Base-by-base conservation (phyloP, 306 rosid species). In the Mimosa pudica region DNA sequence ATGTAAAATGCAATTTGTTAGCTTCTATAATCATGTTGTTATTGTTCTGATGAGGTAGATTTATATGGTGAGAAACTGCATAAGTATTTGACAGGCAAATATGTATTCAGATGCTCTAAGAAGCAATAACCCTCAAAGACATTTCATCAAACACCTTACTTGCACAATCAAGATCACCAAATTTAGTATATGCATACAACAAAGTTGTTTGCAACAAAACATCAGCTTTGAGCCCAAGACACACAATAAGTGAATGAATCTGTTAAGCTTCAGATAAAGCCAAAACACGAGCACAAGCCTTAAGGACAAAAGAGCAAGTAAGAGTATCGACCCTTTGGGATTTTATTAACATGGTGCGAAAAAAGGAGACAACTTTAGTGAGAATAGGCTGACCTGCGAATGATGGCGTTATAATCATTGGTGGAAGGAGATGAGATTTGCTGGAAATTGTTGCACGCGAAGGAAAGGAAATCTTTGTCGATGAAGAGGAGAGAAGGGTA, bases 341-440 rank as follows among this genome's bases (percentile, higher is more conserved):
- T 46, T 84, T 73, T 52, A 82, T 88, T 11, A 80, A 80, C 86
- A 92, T 82, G 89, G 65, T 38, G 62, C 81, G 84, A 84, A 70
- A 92, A 89, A 92, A 92, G 14, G 82, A 12, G 57, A 94, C 77
- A 80, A 94, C 97, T 35, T 73, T 75, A 13, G 86, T 73, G 77
- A 97, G 98, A n/a, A 86, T 77, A 85, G 20, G 97, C 97, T 17
- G 90, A 84, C 85, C 97, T 97, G 1, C 98, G 93, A 33, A 94
- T 79, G 70, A 92, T 47, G 77, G 95, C 90, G 80, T 94, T 94
- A 92, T 90, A 94, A 83, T 91, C 95, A 41, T 91, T 85, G 70
- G 98, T 94, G 63, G 86, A 78, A 48, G 97, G 98, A 4, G 38
- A 2, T 33, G 44, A 87, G 49, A 89, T 82, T 65, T 75, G 88